Base-by-base conservation (phyloP, 2,329 filamentous ascomycete species). In the Diaporthe australafricana region DNA sequence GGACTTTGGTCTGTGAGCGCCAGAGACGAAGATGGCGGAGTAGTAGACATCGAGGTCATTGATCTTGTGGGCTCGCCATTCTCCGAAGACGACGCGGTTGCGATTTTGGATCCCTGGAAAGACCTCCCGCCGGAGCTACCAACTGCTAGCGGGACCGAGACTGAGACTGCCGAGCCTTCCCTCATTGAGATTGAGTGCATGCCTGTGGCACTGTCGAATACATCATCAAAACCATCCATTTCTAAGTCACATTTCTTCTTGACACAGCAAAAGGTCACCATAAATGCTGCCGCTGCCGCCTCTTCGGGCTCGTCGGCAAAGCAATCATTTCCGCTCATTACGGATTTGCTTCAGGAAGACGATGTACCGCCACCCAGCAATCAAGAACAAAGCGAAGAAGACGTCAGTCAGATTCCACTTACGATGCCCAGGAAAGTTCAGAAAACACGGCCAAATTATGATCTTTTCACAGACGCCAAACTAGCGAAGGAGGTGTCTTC, bases 1-100 rank as follows among this genome's bases (percentile, higher is more conserved):
- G 85, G 87, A 69, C 84, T 96, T 1, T 97, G 94, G 94, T 85
- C 87, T 71, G 91, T 90, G 48, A 91, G 90, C 6, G 89, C 93
- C 30, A 87, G 94, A 74, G 90, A 94, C 77, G 82, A 83, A 0
- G 87, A 90, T 27, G 92, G 93, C 1, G 87, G 89, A 17, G 79
- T 95, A 3, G 84, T 93, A 65, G 88, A 91, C 67, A 79, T 90
- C 16, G 89, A 92, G 74, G 83, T 91, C 22, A 81, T 93, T 52
- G 89, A 94, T 69, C 80, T 93, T 22, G 83, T 85, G 6, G 83
- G 87, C 27, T 85, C 85, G 3, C 81, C 84, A 30, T 72, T 75
- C 3, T 74, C 71, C 3, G 65, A 77, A 8, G 76, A 81, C 53
- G 71, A 74, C 57, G 62, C 63, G 32, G 27, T 55, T 20, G 48